Conservation (phyloP, 805 yeast genomes). For the Candida boidinii region DNA sequence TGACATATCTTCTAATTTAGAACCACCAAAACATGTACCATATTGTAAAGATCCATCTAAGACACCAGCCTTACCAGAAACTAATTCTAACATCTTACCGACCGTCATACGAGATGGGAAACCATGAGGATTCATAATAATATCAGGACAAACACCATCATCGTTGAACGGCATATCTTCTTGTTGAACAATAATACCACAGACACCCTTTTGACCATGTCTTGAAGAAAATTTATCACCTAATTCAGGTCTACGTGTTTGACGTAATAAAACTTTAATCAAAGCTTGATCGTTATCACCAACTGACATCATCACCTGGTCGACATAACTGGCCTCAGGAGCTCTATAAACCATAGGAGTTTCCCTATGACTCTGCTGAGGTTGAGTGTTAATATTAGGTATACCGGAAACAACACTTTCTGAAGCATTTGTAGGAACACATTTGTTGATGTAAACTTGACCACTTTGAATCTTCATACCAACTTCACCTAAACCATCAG, state of each 20-base stretch:
- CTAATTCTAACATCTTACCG: conserved; percentile 94
- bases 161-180: conserved; percentile 96
- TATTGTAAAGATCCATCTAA: conserved; percentile 84
- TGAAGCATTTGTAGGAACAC: conserved; percentile 80
- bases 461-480: conserved; percentile 89
- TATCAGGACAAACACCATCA: conserved; percentile 87
- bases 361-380: conserved; percentile 56
- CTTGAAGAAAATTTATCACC: conserved; percentile 97
- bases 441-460: conserved; percentile 88
- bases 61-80: conserved; percentile 97
- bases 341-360: conserved; percentile 89
- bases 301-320: conserved; percentile 95
- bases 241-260: conserved; percentile 93
- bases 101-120: conserved; percentile 99
- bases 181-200: conserved; percentile 96
- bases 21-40: conserved; percentile 98
- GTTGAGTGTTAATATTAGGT: conserved; percentile 22
- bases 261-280: conserved; percentile 85
- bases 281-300: conserved; percentile 93
- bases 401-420: conserved; percentile 51
- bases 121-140: conserved; percentile 98
- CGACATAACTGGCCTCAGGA: conserved; percentile 92
- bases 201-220: conserved; percentile 98
- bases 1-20: conserved; percentile 94
- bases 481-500: conserved; percentile 95